A percentile compares a stretch with the other conserved stretches of the same genome.
Evolutionary conservation across 75 land plant species (phyloP).

Genomic region (Isoetes taiwanensis): DNA sequence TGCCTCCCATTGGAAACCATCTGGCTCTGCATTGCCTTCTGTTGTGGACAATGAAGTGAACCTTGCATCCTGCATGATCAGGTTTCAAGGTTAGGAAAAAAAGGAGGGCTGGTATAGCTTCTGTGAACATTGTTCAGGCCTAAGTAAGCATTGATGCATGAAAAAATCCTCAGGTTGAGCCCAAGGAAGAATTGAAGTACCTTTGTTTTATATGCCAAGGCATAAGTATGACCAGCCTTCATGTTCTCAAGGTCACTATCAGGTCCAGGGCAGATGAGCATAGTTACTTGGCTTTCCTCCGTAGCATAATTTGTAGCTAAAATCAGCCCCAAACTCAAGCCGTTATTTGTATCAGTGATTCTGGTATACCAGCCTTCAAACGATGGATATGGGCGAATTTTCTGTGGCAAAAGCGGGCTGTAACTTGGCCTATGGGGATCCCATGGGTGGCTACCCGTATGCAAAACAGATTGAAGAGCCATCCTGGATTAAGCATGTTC

Average conservation of each 20-base stretch:
- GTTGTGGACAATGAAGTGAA: neutral
- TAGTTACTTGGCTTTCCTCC: conserved; percentile 26
- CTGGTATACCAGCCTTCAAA: conserved; percentile 32
- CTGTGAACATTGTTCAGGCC: neutral
- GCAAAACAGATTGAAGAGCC: too few relatives aligned
- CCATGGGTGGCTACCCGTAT: too few relatives aligned
- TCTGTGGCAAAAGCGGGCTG: conserved; percentile 16
- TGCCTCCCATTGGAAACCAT: conserved; percentile 34
- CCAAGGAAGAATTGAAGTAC: neutral
- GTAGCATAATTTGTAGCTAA: conserved; percentile 33
- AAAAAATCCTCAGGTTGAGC: neutral
- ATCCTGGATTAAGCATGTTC: too few relatives aligned
- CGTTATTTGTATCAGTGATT: conserved; percentile 9
- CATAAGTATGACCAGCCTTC: conserved; percentile 9
- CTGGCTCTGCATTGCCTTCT: neutral
- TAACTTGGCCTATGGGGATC: conserved; percentile 25
- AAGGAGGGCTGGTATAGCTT: neutral
- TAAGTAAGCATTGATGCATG: neutral
- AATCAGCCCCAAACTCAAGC: conserved; percentile 22
- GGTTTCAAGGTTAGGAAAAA: neutral
- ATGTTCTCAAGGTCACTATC: neutral
- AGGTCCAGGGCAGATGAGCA: conserved; percentile 10
- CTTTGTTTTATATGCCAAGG: conserved; percentile 16
- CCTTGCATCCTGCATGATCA: conserved; percentile 17
- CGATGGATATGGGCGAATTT: conserved; percentile 22